Evolutionary conservation across 164 flowering plant species (phyloP).

Genomic region (Tetrastigma voinierianum): DNA sequence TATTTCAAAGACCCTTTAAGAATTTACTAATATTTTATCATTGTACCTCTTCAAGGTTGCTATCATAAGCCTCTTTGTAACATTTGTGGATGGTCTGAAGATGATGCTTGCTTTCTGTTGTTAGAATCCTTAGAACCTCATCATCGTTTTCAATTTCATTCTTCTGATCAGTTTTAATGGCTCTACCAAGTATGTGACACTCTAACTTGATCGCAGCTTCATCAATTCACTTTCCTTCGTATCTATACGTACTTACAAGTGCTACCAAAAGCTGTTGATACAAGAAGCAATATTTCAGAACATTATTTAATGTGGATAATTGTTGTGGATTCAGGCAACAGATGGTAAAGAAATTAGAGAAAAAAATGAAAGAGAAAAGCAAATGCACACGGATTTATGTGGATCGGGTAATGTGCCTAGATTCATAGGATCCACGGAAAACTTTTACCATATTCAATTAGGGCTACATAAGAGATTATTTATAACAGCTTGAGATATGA

Average conservation of each 20-base stretch:
- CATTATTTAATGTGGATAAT: too few species aligned
- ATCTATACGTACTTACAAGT: slow-evolving; percentile 68
- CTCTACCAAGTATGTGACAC: slow-evolving; percentile 41
- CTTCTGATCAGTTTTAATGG: slow-evolving; percentile 34
- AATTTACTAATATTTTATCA: background rate
- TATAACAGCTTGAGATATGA: too few species aligned
- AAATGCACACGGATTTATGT: too few species aligned
- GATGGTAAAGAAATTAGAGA: too few species aligned
- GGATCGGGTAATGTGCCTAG: too few species aligned
- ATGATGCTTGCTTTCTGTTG: slow-evolving; percentile 76
- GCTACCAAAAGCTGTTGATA: slow-evolving; percentile 63
- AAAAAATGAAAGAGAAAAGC: too few species aligned
- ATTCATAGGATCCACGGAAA: too few species aligned
- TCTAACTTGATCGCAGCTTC: slow-evolving; percentile 60
- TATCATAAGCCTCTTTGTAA: slow-evolving; percentile 45
- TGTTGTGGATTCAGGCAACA: too few species aligned
- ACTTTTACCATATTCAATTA: too few species aligned
- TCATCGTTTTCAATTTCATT: slow-evolving; percentile 43
- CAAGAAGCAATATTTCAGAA: too few species aligned
- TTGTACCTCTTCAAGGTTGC: slow-evolving; percentile 42
- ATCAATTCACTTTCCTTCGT: slow-evolving; percentile 55
- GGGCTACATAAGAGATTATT: too few species aligned
- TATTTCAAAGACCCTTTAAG: too few species aligned
- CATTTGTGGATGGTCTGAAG: slow-evolving; percentile 38
- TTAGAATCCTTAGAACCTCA: slow-evolving; percentile 52